Base-by-base conservation (phyloP, 2,329 filamentous ascomycete species). In the Cladosporium sp. region DNA sequence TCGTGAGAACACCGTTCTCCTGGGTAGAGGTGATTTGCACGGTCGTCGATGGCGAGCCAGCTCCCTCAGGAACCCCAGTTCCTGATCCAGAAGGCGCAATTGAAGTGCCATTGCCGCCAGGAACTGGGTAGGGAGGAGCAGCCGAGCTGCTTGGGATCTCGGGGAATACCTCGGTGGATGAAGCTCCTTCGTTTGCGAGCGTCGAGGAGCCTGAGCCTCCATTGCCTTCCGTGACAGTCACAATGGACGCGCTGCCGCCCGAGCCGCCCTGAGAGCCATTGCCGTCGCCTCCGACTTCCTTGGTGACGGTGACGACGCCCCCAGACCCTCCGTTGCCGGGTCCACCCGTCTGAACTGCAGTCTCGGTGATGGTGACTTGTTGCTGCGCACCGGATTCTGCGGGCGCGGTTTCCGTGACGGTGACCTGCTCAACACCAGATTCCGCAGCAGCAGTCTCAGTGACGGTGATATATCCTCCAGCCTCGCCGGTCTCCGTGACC, bases 31-130 rank as follows among this genome's bases (percentile, higher is more conserved):
- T 38, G 12, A 7, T n/a, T 7, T n/a, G 32, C n/a, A 35, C 11
- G 9, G 36, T 18, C 13, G 18, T 11, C 13, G 36, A 38, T 22
- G 16, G 15, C 18, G 15, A 18, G 11, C 36, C 19, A 13, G n/a
- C 16, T 38, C 36, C 35, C 11, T n/a, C 32, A 7, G 32, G 15
- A 6, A 25, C 35, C 30, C 32, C 43, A 13, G 43, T 47, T n/a
- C 43, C 43, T 8, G 35, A 30, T n/a, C 43, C 43, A 3, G 43
- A 47, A 15, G 43, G n/a, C 19, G 43, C 43, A n/a, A 47, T 47
- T 9, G 15, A 18, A 12, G 43, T 47, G 6, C 12, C 35, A 19
- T 47, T 47, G n/a, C 43, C 43, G 19, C 35, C 33, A 13, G 33
- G 33, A 7, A 47, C 22, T 11, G 43, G 43, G 43, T 47, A 47